Percentiles rank a stretch among this genome's conserved stretches.
These are phyloP conservation scores for Penicillium brevicompactum DNA, from an alignment of 2,329 filamentous ascomycete genomes.

Conservation along the genomic window DNA sequence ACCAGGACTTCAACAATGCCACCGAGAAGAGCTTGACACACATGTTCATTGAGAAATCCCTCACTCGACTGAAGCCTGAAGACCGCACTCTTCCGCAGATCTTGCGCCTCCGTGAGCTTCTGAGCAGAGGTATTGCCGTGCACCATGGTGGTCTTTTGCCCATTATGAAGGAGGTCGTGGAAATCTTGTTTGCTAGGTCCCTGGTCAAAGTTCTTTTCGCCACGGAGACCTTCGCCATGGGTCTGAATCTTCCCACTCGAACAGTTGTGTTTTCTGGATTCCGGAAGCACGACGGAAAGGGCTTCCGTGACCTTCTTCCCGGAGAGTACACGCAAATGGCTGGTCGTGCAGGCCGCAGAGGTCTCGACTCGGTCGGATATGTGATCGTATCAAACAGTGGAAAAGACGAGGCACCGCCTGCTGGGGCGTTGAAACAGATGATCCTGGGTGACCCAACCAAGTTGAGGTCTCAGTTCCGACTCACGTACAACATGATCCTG, in stretches of 20 bases:
- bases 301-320: slow-evolving; percentile 85
- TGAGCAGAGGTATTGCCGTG: slow-evolving; percentile 88
- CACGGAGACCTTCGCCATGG: slow-evolving; percentile 98
- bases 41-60: slow-evolving; percentile 94
- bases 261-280: slow-evolving; percentile 98
- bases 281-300: slow-evolving; percentile 91
- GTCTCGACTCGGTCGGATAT: slow-evolving; percentile 87
- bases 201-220: slow-evolving; percentile 96
- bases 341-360: slow-evolving; percentile 87
- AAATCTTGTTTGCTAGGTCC: slow-evolving; percentile 92
- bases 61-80: slow-evolving; percentile 86
- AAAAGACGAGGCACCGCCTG: slow-evolving; percentile 84
- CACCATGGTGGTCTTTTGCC: slow-evolving; percentile 93
- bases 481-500: slow-evolving; percentile 99
- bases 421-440: slow-evolving; percentile 82
- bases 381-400: slow-evolving; percentile 88
- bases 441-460: slow-evolving; percentile 95
- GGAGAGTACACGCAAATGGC: slow-evolving; percentile 99
- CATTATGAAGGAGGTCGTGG: slow-evolving; percentile 96
- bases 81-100: slow-evolving; percentile 92
- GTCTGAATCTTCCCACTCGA: slow-evolving; percentile 88
- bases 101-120: slow-evolving; percentile 77
- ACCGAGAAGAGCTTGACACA: slow-evolving; percentile 95
- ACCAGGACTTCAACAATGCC: slow-evolving; percentile 91
- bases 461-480: slow-evolving; percentile 88